Conservation (phyloP, 441 rosid species). For the Rhodomyrtus psidioides region DNA sequence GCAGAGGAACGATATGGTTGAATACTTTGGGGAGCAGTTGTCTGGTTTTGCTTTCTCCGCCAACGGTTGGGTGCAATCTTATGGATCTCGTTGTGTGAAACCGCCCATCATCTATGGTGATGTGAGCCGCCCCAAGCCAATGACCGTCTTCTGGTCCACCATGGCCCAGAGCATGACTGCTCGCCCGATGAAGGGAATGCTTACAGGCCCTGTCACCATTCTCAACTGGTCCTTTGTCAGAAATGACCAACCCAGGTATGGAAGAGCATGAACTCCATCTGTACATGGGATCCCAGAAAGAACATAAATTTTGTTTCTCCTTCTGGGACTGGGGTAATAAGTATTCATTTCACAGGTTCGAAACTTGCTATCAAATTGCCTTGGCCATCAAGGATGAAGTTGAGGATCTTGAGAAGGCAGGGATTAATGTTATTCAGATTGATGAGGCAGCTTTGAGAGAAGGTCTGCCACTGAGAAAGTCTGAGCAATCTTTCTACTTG, state of each 20-base stretch:
- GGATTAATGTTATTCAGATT: constrained; percentile 10
- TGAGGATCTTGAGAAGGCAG: constrained; percentile 12
- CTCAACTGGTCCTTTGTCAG: constrained; percentile 15
- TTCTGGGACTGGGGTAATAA: background rate
- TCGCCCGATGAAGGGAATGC: constrained; percentile 15
- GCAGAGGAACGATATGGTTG: constrained; percentile 15
- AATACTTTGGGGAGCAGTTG: constrained; percentile 15
- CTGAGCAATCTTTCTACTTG: constrained; percentile 10
- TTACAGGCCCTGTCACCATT: constrained; percentile 12
- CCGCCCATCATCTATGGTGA: constrained; percentile 14
- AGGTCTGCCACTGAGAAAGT: constrained; percentile 11
- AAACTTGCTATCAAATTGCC: constrained; percentile 13
- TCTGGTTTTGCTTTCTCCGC: constrained; percentile 7
- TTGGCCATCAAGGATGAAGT: constrained; percentile 17
- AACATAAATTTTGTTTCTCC: background rate
- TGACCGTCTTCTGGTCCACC: constrained; percentile 15
- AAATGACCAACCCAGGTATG: constrained; percentile 12
- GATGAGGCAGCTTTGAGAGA: constrained; percentile 15
- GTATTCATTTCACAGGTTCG: background rate
- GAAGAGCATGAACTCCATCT: background rate
- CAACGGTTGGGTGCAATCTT: constrained; percentile 14
- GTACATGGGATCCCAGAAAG: background rate
- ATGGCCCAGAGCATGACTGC: constrained; percentile 9
- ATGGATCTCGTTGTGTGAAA: constrained; percentile 16
- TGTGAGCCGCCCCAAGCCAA: constrained; percentile 15